phyloP scores from a whole-genome alignment of 257 asterid species.

The Solanum sejunctum region DNA sequence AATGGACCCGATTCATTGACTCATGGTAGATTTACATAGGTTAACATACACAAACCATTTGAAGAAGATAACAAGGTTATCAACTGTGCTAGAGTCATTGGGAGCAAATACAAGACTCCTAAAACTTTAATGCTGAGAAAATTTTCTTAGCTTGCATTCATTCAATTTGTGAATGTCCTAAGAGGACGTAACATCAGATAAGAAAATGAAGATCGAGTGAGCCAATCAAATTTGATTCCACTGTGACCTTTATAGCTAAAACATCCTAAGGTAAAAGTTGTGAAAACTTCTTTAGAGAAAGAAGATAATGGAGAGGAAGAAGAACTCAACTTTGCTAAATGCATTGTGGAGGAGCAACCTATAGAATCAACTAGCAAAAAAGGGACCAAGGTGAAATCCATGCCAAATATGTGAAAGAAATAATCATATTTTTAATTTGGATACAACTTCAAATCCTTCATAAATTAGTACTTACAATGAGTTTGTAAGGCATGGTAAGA shows the following conservation, averaged over 20 bases:
- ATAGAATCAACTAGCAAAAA: background rate
- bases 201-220: background rate
- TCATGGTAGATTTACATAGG: no score
- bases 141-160: background rate
- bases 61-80: background rate
- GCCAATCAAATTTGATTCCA: background rate
- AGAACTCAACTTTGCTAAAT: background rate
- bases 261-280: background rate
- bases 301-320: background rate
- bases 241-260: background rate
- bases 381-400: no score
- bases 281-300: background rate
- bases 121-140: background rate
- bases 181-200: background rate
- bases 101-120: background rate
- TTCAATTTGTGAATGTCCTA: background rate
- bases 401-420: no score
- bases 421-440: no score
- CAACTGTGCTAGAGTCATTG: background rate
- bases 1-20: no score
- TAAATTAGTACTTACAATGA: no score
- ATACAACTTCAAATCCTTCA: no score
- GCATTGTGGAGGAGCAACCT: background rate
- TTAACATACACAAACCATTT: background rate
- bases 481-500: no score